Evolutionary conservation across 2,329 filamentous ascomycete species (phyloP).

Genomic region (Plectosphaerella cucumerina): DNA sequence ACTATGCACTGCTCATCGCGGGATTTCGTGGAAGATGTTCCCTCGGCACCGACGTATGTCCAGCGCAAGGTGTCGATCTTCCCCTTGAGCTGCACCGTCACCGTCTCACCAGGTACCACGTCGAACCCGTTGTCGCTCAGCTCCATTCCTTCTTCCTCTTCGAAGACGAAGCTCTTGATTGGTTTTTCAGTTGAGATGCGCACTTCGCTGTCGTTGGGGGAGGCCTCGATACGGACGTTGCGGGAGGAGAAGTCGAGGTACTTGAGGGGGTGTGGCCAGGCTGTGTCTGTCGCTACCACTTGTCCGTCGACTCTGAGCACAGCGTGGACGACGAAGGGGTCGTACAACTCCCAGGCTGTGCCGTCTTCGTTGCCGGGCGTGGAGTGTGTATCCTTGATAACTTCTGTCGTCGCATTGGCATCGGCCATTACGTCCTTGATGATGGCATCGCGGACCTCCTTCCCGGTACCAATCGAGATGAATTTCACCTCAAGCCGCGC

Average conservation of each 20-base stretch:
- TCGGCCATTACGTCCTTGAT: slow-evolving; percentile 17
- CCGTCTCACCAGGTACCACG: slow-evolving; percentile 42
- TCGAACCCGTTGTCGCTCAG: slow-evolving; percentile 57
- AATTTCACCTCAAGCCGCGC: slow-evolving; percentile 29
- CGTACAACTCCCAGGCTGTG: slow-evolving; percentile 27
- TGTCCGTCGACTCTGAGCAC: slow-evolving; percentile 32
- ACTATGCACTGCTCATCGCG: too few relatives aligned
- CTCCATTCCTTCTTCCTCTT: slow-evolving; percentile 37
- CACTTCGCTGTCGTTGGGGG: slow-evolving; percentile 14
- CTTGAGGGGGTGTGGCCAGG: slow-evolving; percentile 61
- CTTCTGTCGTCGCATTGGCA: slow-evolving; percentile 34
- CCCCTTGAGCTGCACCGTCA: slow-evolving; percentile 12
- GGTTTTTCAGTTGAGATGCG: slow-evolving; percentile 1
- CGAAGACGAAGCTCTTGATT: slow-evolving; percentile 37
- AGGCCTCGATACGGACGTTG: slow-evolving; percentile 24
- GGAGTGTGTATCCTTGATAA: slow-evolving; percentile 28
- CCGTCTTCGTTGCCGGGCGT: slow-evolving; percentile 7
- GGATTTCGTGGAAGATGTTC: too few relatives aligned
- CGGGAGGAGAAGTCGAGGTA: slow-evolving; percentile 48
- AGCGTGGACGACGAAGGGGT: slow-evolving; percentile 43
- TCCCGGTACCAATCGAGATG: slow-evolving; percentile 35
- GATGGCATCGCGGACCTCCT: slow-evolving; percentile 23
- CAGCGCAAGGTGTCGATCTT: slow-evolving; percentile 8
- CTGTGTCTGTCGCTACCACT: slow-evolving; percentile 41
- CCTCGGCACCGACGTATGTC: slow-evolving; percentile 13